Evolutionary conservation across 2,329 filamentous ascomycete genomes (phyloP).

Genomic region (Calonectria montana): DNA sequence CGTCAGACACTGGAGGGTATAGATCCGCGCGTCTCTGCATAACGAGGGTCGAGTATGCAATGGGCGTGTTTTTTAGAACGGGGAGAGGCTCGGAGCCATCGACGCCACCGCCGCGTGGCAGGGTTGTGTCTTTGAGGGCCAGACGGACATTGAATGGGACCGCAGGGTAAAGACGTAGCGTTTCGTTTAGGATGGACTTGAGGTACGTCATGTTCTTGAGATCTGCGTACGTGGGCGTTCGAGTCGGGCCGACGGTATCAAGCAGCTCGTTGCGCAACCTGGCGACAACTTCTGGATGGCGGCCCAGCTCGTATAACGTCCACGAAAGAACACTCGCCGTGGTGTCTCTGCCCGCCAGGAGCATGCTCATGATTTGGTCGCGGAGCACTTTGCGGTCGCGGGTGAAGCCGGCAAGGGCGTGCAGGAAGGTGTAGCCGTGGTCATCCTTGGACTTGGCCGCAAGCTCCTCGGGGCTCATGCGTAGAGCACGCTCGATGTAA

Average conservation of each 20-base stretch:
- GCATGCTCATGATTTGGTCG: slow-evolving; percentile 84
- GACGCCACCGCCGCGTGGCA: slow-evolving; percentile 77
- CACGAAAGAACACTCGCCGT: slow-evolving; percentile 86
- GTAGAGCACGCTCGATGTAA: slow-evolving; percentile 81
- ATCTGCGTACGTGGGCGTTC: slow-evolving; percentile 78
- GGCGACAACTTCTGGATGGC: slow-evolving; percentile 73
- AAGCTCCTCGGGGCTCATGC: slow-evolving; percentile 77
- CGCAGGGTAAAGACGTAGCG: slow-evolving; percentile 79
- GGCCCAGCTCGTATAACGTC: slow-evolving; percentile 83
- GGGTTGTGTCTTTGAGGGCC: slow-evolving; percentile 77
- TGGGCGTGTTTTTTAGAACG: slow-evolving; percentile 72
- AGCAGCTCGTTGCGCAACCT: slow-evolving; percentile 82
- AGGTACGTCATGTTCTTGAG: slow-evolving; percentile 92
- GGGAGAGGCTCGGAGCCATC: slow-evolving; percentile 72
- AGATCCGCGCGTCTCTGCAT: slow-evolving; percentile 79
- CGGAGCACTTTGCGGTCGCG: slow-evolving; percentile 78
- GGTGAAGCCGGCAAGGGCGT: slow-evolving; percentile 85
- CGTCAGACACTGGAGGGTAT: slow-evolving; percentile 63
- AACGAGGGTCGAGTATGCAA: slow-evolving; percentile 75
- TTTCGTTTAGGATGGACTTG: slow-evolving; percentile 79
- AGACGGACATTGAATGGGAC: slow-evolving; percentile 85
- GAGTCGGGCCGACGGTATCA: slow-evolving; percentile 70
- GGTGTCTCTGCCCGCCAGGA: slow-evolving; percentile 89
- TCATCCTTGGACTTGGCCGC: slow-evolving; percentile 78
- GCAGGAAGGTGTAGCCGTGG: slow-evolving; percentile 83